phyloP scores from a whole-genome alignment of 2,329 filamentous ascomycete genomes.

The Fusarium lateritium region DNA sequence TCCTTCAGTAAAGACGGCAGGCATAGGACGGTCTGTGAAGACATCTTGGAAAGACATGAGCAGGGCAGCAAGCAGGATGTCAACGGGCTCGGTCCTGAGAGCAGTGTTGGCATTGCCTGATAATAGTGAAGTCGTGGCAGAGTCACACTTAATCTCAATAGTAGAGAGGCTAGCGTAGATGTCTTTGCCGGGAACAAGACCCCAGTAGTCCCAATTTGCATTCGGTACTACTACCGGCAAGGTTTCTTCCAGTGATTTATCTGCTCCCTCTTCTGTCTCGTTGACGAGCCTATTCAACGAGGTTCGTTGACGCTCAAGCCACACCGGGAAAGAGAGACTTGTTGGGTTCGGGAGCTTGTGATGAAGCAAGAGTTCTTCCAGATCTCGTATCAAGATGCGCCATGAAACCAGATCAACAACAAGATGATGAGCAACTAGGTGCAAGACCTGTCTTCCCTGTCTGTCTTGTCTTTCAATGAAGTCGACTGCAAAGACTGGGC shows the following conservation, averaged over 20 bases:
- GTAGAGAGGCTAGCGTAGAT: slow-evolving; percentile 4
- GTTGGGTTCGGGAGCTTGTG: slow-evolving; percentile 7
- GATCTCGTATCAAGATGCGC: slow-evolving; percentile 3
- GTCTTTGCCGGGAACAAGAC: slow-evolving; percentile 1
- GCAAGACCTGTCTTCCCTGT: neutral
- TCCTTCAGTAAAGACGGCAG: slow-evolving; percentile 8
- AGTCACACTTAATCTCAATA: slow-evolving; percentile 2
- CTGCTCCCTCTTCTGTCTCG: neutral
- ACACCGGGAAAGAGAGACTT: slow-evolving; percentile 1
- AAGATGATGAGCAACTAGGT: slow-evolving; percentile 9
- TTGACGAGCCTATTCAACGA: neutral
- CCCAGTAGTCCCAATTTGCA: slow-evolving; percentile 8
- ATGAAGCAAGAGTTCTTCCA: slow-evolving; percentile 3
- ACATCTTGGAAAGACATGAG: neutral
- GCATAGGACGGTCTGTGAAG: slow-evolving; percentile 1
- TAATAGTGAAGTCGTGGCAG: slow-evolving; percentile 1
- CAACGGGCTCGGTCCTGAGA: neutral
- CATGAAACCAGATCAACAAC: slow-evolving; percentile 9
- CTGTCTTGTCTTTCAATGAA: slow-evolving; percentile 7
- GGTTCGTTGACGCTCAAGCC: slow-evolving; percentile 5
- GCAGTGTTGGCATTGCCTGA: neutral
- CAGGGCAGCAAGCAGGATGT: slow-evolving; percentile 1
- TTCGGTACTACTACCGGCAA: slow-evolving; percentile 3
- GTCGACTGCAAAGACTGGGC: slow-evolving; percentile 9
- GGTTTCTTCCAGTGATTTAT: neutral